Evolutionary conservation across 2,329 filamentous ascomycete species (phyloP), one percentile per base, ranked within the genome.

Genomic region (Parastagonospora avenae): DNA sequence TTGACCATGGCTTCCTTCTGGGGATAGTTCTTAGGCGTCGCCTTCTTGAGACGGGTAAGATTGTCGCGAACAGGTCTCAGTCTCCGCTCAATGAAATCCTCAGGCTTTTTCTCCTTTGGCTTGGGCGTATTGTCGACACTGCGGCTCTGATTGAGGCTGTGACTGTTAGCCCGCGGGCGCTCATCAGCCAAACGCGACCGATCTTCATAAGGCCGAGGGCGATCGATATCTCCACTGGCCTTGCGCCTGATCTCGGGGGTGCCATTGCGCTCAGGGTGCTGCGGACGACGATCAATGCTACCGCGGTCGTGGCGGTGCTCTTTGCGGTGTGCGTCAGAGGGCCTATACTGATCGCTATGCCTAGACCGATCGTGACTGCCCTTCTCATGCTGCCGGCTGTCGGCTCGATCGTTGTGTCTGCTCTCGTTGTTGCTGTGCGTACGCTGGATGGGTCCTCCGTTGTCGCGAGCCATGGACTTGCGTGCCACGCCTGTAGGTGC

Each of bases 21-120:
- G 47, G 84, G 84, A 54, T 86, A 82, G 42, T 81, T 81, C 59
- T 85, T 84, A 58, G 82, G 83, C 2, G 83, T 88, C 4, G 85
- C 85, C 44, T 80, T 81, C 46, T 82, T 77, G 46, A 88, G 82
- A 27, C 77, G 79, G 56, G 82, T 80, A 43, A 89, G 81, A 54
- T 84, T 85, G 52, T 82, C 79, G 42, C 79, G 79, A 27, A 88
- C 82, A 11, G 85, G 84, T 52, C 83, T 82, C 52, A 87, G 69
- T 32, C 82, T 76, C 24, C 78, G 73, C 56, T 80, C 77, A 42
- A 83, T 75, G 47, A 79, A 79, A 44, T 82, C 77, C 41, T 85
- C 69, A 7, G 74, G 55, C 46, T 68, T 66, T 56, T 62, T 64
- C 31, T 67, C 62, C 42, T 65, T 65, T 12, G 49, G 24, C 51